Conservation (phyloP, 495 filamentous ascomycete species). For the Bacidia gigantensis region DNA sequence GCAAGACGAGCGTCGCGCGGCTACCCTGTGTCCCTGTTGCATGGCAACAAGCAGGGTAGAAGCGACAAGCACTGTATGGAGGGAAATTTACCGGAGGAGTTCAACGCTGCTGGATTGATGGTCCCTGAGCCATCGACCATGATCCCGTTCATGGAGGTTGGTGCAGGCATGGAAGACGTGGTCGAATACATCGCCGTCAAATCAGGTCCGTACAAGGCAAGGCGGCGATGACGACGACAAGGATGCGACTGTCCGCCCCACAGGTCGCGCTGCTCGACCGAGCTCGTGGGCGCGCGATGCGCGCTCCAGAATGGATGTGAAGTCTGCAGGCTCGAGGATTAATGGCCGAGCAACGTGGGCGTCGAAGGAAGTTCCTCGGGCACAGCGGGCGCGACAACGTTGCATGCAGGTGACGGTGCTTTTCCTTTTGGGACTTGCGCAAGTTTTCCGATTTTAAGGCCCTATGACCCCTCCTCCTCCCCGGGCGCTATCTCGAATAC, state of each 20-base stretch:
- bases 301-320: conserved; percentile 11
- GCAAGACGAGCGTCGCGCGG: conserved; percentile 6
- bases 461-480: conserved; percentile 13
- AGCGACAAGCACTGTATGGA: conserved; percentile 13
- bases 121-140: conserved; percentile 62
- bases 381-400: conserved; percentile 16
- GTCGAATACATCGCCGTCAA: conserved; percentile 46
- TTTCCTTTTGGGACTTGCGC: conserved; percentile 9
- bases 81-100: conserved; percentile 40
- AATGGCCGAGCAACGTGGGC: conserved; percentile 8
- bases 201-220: conserved; percentile 18
- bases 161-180: conserved; percentile 29
- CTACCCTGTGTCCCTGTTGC: conserved; percentile 1
- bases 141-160: conserved; percentile 45
- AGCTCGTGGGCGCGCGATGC: conserved; percentile 11
- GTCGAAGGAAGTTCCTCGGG: conserved; percentile 5
- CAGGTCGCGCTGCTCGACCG: conserved; percentile 8
- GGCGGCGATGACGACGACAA: conserved; percentile 20
- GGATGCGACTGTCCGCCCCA: background rate
- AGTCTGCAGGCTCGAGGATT: background rate
- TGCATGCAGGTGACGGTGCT: conserved; percentile 15
- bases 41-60: conserved; percentile 9
- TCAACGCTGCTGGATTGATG: conserved; percentile 66
- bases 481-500: conserved; percentile 16
- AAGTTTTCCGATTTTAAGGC: conserved; percentile 9